phyloP scores from a whole-genome alignment of 1,139 yeast species.

The Yamadazyma atmosphaerica region DNA sequence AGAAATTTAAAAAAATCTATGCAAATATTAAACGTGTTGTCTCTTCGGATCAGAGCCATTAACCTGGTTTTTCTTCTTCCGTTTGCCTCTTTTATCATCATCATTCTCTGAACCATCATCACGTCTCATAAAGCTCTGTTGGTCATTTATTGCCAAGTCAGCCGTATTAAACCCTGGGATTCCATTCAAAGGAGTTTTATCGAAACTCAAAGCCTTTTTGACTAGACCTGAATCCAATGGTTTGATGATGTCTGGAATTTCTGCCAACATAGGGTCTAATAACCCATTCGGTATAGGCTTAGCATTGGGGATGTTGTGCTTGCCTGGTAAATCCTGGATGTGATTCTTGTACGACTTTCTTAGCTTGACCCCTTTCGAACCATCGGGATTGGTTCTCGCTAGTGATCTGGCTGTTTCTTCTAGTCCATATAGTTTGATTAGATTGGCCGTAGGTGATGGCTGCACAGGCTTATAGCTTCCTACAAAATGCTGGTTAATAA shows the following conservation, averaged over 20 bases:
- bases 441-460: slow-evolving; percentile 75
- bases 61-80: slow-evolving; percentile 32
- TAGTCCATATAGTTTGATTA: slow-evolving; percentile 68
- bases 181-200: slow-evolving; percentile 68
- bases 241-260: slow-evolving; percentile 45
- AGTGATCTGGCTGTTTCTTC: slow-evolving; percentile 71
- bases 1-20: not conserved
- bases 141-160: slow-evolving; percentile 64
- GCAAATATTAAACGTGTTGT: slow-evolving; percentile 28
- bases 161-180: slow-evolving; percentile 77
- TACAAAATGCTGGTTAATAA: slow-evolving; percentile 12
- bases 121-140: slow-evolving; percentile 43
- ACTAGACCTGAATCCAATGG: slow-evolving; percentile 53
- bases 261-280: slow-evolving; percentile 46
- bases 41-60: slow-evolving; percentile 33
- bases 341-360: slow-evolving; percentile 94
- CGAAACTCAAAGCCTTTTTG: slow-evolving; percentile 56
- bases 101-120: slow-evolving; percentile 44
- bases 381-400: slow-evolving; percentile 86
- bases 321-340: slow-evolving; percentile 82
- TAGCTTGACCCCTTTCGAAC: slow-evolving; percentile 86
- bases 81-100: slow-evolving; percentile 34
- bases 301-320: slow-evolving; percentile 60
- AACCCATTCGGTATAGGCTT: slow-evolving; percentile 56
- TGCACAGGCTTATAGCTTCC: slow-evolving; percentile 14